phyloP scores from a whole-genome alignment of 2,329 filamentous ascomycete species.

The Talaromyces sp. region DNA sequence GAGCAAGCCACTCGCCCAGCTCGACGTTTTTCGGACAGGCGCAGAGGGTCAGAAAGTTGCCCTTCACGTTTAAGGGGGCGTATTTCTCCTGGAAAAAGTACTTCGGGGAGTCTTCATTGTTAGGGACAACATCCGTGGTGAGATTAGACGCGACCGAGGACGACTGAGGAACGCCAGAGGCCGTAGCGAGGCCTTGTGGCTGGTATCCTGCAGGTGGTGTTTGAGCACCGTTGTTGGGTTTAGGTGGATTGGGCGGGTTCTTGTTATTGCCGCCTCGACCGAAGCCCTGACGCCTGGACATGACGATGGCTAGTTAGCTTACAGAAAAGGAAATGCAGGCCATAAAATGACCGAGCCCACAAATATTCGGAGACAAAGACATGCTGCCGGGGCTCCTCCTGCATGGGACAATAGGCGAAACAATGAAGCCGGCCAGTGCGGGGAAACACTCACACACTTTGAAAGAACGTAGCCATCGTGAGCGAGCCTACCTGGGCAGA shows the following conservation, averaged over 20 bases:
- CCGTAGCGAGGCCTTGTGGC: conserved; percentile 18
- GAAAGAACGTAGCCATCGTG: conserved; percentile 45
- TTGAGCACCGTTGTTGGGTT: conserved; percentile 32
- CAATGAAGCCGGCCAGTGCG: conserved; percentile 9
- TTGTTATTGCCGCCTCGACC: conserved; percentile 44
- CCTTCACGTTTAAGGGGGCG: conserved; percentile 85
- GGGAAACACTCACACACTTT: conserved; percentile 43
- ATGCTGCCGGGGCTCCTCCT: not conserved
- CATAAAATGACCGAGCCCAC: not conserved
- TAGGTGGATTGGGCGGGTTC: conserved; percentile 35
- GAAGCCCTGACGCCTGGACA: conserved; percentile 44
- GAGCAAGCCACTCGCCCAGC: conserved; percentile 90
- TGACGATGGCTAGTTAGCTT: not conserved
- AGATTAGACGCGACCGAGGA: conserved; percentile 34
- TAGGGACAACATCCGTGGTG: conserved; percentile 30
- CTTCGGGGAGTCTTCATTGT: conserved; percentile 41
- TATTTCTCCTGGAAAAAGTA: conserved; percentile 50
- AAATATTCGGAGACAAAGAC: not conserved
- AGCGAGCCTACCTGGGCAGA: conserved; percentile 7
- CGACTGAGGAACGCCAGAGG: conserved; percentile 28
- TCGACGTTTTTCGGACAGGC: conserved; percentile 91
- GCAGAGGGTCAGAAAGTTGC: conserved; percentile 94
- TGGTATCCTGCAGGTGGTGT: conserved; percentile 23
- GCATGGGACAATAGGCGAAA: not conserved
- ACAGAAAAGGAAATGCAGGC: conserved; percentile 9